Percentiles rank a stretch among this genome's conserved stretches.
phyloP scores from a whole-genome alignment of 495 filamentous ascomycete species.

The Aspergillus baeticus region DNA sequence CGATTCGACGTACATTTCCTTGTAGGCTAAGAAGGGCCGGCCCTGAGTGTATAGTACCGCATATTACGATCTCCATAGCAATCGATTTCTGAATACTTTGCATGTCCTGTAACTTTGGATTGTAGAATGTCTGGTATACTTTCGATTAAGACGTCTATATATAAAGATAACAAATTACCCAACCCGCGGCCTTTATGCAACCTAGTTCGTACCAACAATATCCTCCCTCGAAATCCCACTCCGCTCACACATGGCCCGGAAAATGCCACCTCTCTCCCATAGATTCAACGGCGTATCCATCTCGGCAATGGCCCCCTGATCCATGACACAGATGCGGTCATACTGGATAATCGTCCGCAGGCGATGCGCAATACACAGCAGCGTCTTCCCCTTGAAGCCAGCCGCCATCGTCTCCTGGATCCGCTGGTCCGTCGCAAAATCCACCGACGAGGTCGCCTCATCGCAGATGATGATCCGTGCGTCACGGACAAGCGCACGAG shows the following conservation, averaged over 20 bases:
- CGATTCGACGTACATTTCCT: conserved; percentile 3
- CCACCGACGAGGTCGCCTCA: conserved; percentile 88
- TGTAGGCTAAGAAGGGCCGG: not conserved
- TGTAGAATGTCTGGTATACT: too few relatives aligned
- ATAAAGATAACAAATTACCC: too few relatives aligned
- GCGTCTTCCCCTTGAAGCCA: conserved; percentile 83
- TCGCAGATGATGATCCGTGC: conserved; percentile 94
- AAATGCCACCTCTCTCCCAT: conserved; percentile 72
- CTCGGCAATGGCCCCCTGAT: conserved; percentile 80
- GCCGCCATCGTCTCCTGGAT: conserved; percentile 88
- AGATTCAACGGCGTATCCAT: conserved; percentile 72
- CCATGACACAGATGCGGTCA: conserved; percentile 96
- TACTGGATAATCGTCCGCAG: conserved; percentile 91
- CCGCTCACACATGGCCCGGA: conserved; percentile 87
- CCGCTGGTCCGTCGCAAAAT: conserved; percentile 95
- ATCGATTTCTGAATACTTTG: not conserved
- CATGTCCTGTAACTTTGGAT: too few relatives aligned
- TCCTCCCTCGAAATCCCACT: conserved; percentile 81
- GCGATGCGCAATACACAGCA: conserved; percentile 94
- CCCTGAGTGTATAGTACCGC: conserved; percentile 7
- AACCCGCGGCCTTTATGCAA: too few relatives aligned
- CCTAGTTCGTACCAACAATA: conserved; percentile 20
- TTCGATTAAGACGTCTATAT: too few relatives aligned
- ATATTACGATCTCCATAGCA: conserved; percentile 2
- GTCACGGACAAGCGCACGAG: conserved; percentile 81